Evolutionary conservation across 257 asterid genomes (phyloP).

Genomic region (Phtheirospermum japonicum): DNA sequence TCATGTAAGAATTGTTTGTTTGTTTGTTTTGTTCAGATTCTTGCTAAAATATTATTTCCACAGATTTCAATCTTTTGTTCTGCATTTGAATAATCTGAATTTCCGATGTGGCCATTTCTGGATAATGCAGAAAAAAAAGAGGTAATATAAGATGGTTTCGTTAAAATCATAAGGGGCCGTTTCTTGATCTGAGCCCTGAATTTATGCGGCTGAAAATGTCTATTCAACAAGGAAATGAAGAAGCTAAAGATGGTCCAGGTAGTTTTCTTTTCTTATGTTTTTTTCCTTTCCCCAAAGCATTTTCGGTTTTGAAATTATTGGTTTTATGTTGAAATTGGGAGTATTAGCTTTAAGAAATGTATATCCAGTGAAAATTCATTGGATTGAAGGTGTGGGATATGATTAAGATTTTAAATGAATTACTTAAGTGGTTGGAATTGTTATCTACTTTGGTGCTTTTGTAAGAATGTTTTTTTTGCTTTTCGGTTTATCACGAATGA

Average conservation of each 20-base stretch:
- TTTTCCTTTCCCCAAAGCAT: background rate
- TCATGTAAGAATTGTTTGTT: conserved; percentile 26
- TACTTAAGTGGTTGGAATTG: background rate
- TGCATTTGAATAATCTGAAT: conserved; percentile 6
- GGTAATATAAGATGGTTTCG: conserved; percentile 27
- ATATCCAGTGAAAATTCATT: too few species aligned
- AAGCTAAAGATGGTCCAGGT: conserved; percentile 33
- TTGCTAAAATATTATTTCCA: background rate
- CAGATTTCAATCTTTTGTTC: background rate
- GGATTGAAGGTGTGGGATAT: too few species aligned
- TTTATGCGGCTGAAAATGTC: conserved; percentile 36
- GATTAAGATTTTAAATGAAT: background rate
- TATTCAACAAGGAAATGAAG: conserved; percentile 34
- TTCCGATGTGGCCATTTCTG: conserved; percentile 11
- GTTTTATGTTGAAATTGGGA: background rate
- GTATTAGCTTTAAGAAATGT: too few species aligned
- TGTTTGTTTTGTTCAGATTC: background rate
- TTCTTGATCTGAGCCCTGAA: conserved; percentile 32
- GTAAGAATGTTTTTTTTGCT: conserved; percentile 12
- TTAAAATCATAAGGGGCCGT: conserved; percentile 17
- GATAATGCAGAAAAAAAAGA: conserved; percentile 25
- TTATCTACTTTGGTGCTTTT: background rate
- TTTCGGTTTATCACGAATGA: too few species aligned
- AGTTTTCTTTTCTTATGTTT: conserved; percentile 3
- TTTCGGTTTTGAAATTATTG: conserved; percentile 3